Percentiles rank a stretch among this genome's conserved stretches.
Evolutionary conservation across 108 stramenopile species (phyloP).

Genomic region (Skeletonema grethae): DNA sequence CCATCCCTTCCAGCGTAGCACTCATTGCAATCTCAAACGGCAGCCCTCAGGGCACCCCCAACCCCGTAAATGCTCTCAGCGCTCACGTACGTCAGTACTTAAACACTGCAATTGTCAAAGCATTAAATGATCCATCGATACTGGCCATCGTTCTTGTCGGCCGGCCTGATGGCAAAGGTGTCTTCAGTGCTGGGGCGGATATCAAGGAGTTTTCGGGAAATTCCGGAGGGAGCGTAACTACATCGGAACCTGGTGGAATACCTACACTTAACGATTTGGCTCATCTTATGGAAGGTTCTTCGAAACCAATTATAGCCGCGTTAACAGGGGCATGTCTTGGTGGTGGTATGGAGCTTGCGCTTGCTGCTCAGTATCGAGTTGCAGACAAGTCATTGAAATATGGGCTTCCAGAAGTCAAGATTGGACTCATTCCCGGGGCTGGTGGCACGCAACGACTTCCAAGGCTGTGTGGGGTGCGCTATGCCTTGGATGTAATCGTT

Average conservation of each 20-base stretch:
- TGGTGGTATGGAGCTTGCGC: conserved; percentile 94
- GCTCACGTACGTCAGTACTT: conserved; percentile 53
- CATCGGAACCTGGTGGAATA: conserved; percentile 26
- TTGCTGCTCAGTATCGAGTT: conserved; percentile 93
- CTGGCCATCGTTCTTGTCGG: conserved; percentile 88
- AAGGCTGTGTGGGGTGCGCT: conserved; percentile 73
- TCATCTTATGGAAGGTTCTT: conserved; percentile 61
- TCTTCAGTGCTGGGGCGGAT: conserved; percentile 98
- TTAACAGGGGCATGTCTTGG: conserved; percentile 90
- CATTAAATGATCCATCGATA: conserved; percentile 46
- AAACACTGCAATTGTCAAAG: conserved; percentile 40
- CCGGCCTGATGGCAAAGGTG: conserved; percentile 58
- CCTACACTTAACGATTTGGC: conserved; percentile 69
- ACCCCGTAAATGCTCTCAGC: conserved; percentile 79
- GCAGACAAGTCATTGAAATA: conserved; percentile 58
- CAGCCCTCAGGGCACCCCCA: conserved; percentile 16
- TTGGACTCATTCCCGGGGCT: conserved; percentile 96
- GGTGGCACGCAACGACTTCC: conserved; percentile 98
- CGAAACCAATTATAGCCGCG: conserved; percentile 95
- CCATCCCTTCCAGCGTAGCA: conserved; percentile 17
- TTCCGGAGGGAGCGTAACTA: conserved; percentile 16
- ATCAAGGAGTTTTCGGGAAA: conserved; percentile 87
- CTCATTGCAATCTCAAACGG: conserved; percentile 49
- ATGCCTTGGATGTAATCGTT: conserved; percentile 85
- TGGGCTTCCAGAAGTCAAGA: conserved; percentile 94